phyloP scores from a whole-genome alignment of 2,329 filamentous ascomycete genomes.

The Cladosporium phlei region DNA sequence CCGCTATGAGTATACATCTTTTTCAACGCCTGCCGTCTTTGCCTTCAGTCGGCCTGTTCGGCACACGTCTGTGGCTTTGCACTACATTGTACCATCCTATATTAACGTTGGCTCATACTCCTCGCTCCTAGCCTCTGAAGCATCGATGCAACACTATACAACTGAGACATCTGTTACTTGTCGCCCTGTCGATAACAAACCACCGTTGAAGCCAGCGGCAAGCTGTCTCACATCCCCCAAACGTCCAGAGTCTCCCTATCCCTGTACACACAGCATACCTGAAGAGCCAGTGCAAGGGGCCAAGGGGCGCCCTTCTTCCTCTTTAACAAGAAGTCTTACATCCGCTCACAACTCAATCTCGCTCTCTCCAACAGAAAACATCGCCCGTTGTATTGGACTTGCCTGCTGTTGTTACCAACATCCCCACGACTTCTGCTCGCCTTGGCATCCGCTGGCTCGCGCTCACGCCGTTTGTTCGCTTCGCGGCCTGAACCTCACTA shows the following conservation, averaged over 20 bases:
- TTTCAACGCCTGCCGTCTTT: neutral
- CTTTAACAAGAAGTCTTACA: neutral
- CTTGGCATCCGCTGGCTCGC: slow-evolving; percentile 11
- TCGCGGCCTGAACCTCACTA: slow-evolving; percentile 11
- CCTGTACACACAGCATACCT: slow-evolving; percentile 8
- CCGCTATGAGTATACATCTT: too few species aligned
- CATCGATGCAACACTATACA: neutral
- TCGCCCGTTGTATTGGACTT: neutral
- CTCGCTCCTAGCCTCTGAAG: neutral
- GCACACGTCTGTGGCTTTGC: too few species aligned
- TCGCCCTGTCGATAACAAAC: slow-evolving; percentile 10
- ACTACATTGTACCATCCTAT: too few species aligned
- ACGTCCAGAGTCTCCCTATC: slow-evolving; percentile 11
- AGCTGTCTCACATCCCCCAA: slow-evolving; percentile 8
- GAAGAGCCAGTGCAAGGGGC: slow-evolving; percentile 9
- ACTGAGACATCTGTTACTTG: slow-evolving; percentile 9
- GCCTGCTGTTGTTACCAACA: neutral
- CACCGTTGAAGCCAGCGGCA: slow-evolving; percentile 10
- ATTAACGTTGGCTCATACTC: too few species aligned
- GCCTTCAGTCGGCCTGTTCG: too few species aligned
- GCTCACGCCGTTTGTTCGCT: slow-evolving; percentile 6
- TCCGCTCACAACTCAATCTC: neutral
- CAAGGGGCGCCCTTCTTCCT: neutral
- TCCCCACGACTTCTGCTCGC: slow-evolving; percentile 6
- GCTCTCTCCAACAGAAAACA: neutral